phyloP scores from a whole-genome alignment of 805 yeast genomes.

The Jamesozyma rosinii region DNA sequence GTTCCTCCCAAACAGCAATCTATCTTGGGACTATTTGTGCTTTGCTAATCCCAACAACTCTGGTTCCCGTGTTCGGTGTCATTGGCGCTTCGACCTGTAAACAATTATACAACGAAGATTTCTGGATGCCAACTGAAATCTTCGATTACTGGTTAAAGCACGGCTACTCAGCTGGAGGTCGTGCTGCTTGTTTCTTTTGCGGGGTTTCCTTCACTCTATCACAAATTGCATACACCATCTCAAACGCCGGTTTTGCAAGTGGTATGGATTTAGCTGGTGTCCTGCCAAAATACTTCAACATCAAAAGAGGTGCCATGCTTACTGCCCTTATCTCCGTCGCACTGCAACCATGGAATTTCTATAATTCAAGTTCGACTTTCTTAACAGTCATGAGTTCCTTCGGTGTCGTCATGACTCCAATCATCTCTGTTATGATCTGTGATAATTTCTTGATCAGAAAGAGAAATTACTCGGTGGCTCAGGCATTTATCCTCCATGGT shows the following conservation, averaged over 20 bases:
- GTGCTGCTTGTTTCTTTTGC: conserved; percentile 34
- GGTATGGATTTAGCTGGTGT: conserved; percentile 37
- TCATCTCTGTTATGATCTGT: conserved; percentile 33
- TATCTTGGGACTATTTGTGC: conserved; percentile 29
- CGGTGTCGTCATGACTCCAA: conserved; percentile 32
- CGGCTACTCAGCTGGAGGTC: conserved; percentile 27
- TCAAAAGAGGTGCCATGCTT: conserved; percentile 33
- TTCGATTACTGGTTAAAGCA: conserved; percentile 23
- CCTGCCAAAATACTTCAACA: conserved; percentile 33
- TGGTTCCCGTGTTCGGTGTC: conserved; percentile 37
- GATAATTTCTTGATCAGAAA: conserved; percentile 35
- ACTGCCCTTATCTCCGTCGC: conserved; percentile 30
- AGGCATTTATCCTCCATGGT: conserved; percentile 20
- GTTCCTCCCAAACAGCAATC: conserved; percentile 26
- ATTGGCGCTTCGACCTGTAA: conserved; percentile 35
- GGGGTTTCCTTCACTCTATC: conserved; percentile 32
- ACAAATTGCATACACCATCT: conserved; percentile 33
- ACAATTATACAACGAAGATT: conserved; percentile 27
- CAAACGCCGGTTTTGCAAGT: conserved; percentile 34
- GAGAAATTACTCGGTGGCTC: conserved; percentile 29
- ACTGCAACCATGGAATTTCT: conserved; percentile 33
- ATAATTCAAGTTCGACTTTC: conserved; percentile 30
- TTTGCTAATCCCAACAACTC: conserved; percentile 31
- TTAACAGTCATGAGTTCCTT: conserved; percentile 33
- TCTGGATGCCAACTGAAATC: conserved; percentile 33